Evolutionary conservation across 192 early-diverging fungal species (phyloP), one percentile per base, ranked within the genome.

Genomic region (Podochytrium sp.): DNA sequence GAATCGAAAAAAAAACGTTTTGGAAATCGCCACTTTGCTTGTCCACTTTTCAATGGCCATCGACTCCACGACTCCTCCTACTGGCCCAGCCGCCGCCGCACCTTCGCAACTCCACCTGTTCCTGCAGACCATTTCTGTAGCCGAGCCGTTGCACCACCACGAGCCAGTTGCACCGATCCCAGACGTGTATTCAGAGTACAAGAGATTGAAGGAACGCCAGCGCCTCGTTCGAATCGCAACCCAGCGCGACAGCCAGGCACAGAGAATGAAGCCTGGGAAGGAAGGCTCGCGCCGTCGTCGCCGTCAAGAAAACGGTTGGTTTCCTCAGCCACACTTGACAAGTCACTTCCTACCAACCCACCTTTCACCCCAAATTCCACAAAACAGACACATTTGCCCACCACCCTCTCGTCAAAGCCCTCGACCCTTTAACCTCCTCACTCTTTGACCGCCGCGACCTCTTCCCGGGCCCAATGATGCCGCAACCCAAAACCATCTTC

Each of bases 351-450:
- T 14, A 16, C 58, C 37, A 34, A 7, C 37, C 23, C 32, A 10
- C 27, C 53, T 25, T 27, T 29, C 30, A 20, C 30, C 12, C 18
- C n/a, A 29, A 20, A 12, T 62, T 1, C 14, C 18, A 32, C 18
- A 16, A 7, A 30, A 62, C 29, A 65, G 63, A 65, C 42, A 27
- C 63, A 14, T 65, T 65, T 27, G 63, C 43, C 0, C 20, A 65
- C 30, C 63, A 65, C 42, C 63, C 63, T 1, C 18, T 65, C 2
- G 32, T 65, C n/a, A 10, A 29, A 4, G 63, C 20, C 7, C 30
- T 41, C 14, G 38, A 25, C 14, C 60, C 60, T 3, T 23, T 18
- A 18, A 33, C 10, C 12, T n/a, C 16, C 42, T 20, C n/a, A 10
- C 29, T 65, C 10, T 47, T 47, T 35, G 27, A 47, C n/a, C 27